A percentile compares a stretch with the other conserved stretches of the same genome.
These are phyloP conservation scores for Morella rubra DNA, from an alignment of 306 rosid species.

Conservation along the genomic window DNA sequence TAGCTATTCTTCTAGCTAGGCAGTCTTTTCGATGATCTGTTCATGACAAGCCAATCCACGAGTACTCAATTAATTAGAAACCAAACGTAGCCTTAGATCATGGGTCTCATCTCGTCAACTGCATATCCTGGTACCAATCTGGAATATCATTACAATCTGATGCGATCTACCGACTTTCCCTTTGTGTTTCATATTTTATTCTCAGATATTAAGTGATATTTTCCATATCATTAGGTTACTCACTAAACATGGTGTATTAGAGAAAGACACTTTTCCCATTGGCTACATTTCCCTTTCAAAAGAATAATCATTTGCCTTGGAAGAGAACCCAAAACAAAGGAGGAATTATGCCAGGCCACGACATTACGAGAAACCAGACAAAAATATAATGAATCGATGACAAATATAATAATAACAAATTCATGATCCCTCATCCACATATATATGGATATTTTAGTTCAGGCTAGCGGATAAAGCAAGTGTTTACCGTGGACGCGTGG, in stretches of 20 bases:
- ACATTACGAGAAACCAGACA: conserved; percentile 30
- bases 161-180: conserved; percentile 81
- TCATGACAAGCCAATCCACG: too few species aligned
- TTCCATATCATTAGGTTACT: conserved; percentile 1
- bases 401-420: not conserved
- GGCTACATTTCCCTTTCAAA: conserved; percentile 28
- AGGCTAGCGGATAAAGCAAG: conserved; percentile 16
- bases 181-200: conserved; percentile 36
- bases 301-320: not conserved
- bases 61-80: too few species aligned
- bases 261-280: conserved; percentile 33
- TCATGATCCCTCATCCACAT: not conserved
- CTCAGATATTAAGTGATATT: not conserved
- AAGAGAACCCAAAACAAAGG: not conserved
- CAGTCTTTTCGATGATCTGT: too few species aligned
- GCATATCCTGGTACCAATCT: conserved; percentile 54
- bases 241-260: conserved; percentile 30
- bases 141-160: conserved; percentile 61
- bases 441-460: not conserved
- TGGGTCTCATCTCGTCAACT: conserved; percentile 41
- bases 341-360: conserved; percentile 12
- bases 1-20: too few species aligned
- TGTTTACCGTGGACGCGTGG: conserved; percentile 55
- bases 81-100: too few species aligned
- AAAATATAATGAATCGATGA: not conserved